Evolutionary conservation across 148 eudicot genomes (phyloP), one percentile per base, ranked within the genome.

Genomic region (Amaranthus cruentus): DNA sequence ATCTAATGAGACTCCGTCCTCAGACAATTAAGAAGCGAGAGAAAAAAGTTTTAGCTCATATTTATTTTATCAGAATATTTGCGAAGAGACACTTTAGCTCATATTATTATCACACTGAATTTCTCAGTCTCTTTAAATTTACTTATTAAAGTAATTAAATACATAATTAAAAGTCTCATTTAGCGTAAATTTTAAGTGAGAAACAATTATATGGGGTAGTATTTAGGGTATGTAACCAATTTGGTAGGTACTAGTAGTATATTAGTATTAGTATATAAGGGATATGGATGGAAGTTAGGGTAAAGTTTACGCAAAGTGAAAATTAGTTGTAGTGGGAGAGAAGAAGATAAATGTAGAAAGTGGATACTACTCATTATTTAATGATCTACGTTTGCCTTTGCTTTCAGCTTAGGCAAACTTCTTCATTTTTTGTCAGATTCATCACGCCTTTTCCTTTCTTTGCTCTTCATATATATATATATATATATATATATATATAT

Each of bases 271-370:
- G 5, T 2, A 0, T 4, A 43, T 43, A 52, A 46, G 9, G 9
- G 0, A 9, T 14, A 47, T 14, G 11, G 7, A 58, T n/a, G 3
- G 1, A 46, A 6, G 52, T 49, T 63, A 67, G 75, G 75, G 75
- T 79, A 70, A 79, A 60, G 82, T 56, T 49, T 79, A 75, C 82
- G 78, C 78, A 75, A 79, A 75, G 82, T 38, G 14, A 57, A 6
- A 43, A 66, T 9, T 78, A 42, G 73, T 50, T 58, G 38, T 6
- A 47, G 80, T 48, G 71, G 53, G 71, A 21, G 14, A 9, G 68
- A 64, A 54, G 47, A 61, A 12, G 46, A n/a, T 18, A 3, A 48
- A 49, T 48, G 53, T 38, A 12, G 43, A 28, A 63, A 2, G 52
- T 43, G 38, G 44, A 56, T 74, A 69, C 56, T 78, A 28, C 38